Percentiles rank a stretch among this genome's conserved stretches.
These are phyloP conservation scores for Medicago arabica DNA, from an alignment of 306 rosid genomes.

Conservation along the genomic window DNA sequence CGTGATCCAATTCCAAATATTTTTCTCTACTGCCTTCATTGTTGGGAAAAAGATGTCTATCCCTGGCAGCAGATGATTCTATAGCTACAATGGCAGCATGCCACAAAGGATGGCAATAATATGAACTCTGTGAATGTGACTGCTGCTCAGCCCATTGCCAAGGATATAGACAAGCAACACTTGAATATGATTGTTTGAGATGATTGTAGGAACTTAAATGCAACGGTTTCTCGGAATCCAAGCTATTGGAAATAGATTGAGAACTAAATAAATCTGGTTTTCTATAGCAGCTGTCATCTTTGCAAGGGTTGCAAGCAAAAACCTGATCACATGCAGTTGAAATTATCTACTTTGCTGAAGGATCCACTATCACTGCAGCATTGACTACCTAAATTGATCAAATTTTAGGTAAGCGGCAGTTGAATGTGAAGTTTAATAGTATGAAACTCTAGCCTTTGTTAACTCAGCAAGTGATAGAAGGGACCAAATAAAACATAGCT, in stretches of 20 bases:
- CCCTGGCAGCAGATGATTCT: constrained; percentile 90
- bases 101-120: constrained; percentile 69
- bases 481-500: constrained; percentile 13
- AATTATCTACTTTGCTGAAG: constrained; percentile 67
- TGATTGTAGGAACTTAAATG: constrained; percentile 38
- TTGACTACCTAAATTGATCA: constrained; percentile 64
- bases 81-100: constrained; percentile 90
- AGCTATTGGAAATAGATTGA: constrained; percentile 40
- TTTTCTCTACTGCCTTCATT: constrained; percentile 44
- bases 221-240: constrained; percentile 37
- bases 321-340: constrained; percentile 74
- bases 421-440: constrained; percentile 18
- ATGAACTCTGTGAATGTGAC: constrained; percentile 45
- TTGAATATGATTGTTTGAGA: constrained; percentile 40
- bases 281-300: constrained; percentile 41
- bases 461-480: constrained; percentile 12
- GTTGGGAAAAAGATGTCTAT: constrained; percentile 62
- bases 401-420: constrained; percentile 32
- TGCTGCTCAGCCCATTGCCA: constrained; percentile 73
- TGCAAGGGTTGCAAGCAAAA: constrained; percentile 52
- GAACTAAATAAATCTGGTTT: constrained; percentile 41
- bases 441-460: constrained; percentile 15
- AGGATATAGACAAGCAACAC: constrained; percentile 70
- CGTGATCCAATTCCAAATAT: constrained; percentile 46
- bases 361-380: constrained; percentile 95